Base-by-base conservation (phyloP, 2,329 filamentous ascomycete genomes). In the Colletotrichum orbiculare region DNA sequence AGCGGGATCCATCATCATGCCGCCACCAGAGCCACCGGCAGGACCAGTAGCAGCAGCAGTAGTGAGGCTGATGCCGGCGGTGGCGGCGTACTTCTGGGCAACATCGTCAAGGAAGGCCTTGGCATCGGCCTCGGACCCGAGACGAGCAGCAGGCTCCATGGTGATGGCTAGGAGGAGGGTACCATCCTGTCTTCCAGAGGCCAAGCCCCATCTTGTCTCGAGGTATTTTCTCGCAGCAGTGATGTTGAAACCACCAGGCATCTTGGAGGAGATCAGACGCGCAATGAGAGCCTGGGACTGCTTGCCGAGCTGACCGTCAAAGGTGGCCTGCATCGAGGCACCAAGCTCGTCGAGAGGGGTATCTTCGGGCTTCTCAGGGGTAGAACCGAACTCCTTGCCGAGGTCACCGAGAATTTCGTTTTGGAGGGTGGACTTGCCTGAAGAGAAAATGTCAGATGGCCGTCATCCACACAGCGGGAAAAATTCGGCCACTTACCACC, bases 1-100 rank as follows among this genome's bases (percentile, higher is more conserved):
- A 43, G 95, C 96, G 8, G 96, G 96, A 74, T 99, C 96, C 94
- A 99, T 98, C 93, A 99, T 97, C 96, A 99, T 98, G 75, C 94
- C 95, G 69, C 87, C 91, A 60, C 85, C 87, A 62, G 84, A 87
- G 67, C 86, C 91, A 60, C 85, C 90, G 59, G 89, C 91, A 67
- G 87, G 87, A 69, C 93, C 93, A 66, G 90, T 91, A 55, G 91
- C 87, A 34, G 92, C 86, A 35, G 91, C 89, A 7, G 91, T 89
- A 6, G 94, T 91, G 65, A 99, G 82, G 77, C 84, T 96, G 78
- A 99, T 89, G 66, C 96, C 96, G 49, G 92, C 90, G 67, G 88
- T 89, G 35, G 88, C 80, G 54, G 96, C 95, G 76, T 98, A 98
- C 77, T 97, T 97, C 74, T 97, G 92, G 37, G 93, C 81, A 45